Evolutionary conservation across 371 early-diverging fungal species (phyloP), one percentile per base, ranked within the genome.

Genomic region (Apophysomyces variabilis): DNA sequence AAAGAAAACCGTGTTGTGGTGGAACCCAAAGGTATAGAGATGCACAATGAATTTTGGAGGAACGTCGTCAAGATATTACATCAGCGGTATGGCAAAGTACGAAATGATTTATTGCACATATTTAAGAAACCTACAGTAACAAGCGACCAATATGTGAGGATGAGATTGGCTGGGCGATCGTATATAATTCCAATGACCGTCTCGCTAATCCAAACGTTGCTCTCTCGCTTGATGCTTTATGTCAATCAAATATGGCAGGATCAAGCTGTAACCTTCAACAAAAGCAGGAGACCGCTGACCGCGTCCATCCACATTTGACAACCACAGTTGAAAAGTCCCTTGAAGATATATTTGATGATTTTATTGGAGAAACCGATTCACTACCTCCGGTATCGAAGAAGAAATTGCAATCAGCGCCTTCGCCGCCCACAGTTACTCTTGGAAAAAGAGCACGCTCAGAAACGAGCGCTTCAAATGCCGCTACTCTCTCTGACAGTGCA

Each of bases 151-250:
- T 66, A 14, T 14, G 8, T 41, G 37, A 60, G 14, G 37, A 39
- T 9, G 61, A 60, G 35, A 60, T 66, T 16, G 37, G 56, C 8
- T 66, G 66, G 60, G 60, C 66, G 3, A 41, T 66, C 16, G 41
- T 43, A 0, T 61, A 66, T 54, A 45, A 38, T 57, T 66, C 66
- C 11, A 58, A n/a, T 32, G 46, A 45, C 9, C 13, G 0, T 6
- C n/a, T 45, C 3, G 7, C 46, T 7, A 45, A 45, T 13, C n/a
- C 13, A 13, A 18, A 45, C 46, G 16, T 13, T 6, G 16, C 13
- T 13, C 13, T 45, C 46, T 13, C 46, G 13, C 1, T 13, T 45
- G 46, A 45, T 45, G n/a, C 32, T 26, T 26, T 26, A 26, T 26
- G 32, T 26, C 32, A 26, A 3, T 26, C 32, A 26, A 26, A 26